A percentile compares a stretch with the other conserved stretches of the same genome.
Evolutionary conservation across 2,329 filamentous ascomycete species (phyloP).

Genomic region (Colletotrichum eleusines): DNA sequence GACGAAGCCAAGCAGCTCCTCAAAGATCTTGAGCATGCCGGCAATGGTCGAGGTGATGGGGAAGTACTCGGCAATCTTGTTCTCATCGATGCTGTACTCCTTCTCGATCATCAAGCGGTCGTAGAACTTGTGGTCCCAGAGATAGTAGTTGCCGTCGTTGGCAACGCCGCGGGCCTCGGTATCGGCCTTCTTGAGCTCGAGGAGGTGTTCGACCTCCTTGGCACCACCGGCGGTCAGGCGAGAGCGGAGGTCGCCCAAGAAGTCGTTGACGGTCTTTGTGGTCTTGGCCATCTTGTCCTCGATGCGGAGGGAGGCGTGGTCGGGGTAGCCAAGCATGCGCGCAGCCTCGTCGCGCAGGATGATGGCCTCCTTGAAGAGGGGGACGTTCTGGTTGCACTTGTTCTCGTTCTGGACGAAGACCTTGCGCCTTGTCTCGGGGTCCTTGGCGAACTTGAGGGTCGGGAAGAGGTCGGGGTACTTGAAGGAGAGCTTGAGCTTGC

Average conservation of each 20-base stretch:
- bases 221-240: conserved; percentile 76
- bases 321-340: conserved; percentile 66
- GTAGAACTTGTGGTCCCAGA: conserved; percentile 87
- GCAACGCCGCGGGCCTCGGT: conserved; percentile 68
- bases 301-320: conserved; percentile 67
- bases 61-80: conserved; percentile 86
- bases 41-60: conserved; percentile 79
- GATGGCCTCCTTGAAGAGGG: conserved; percentile 66
- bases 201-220: conserved; percentile 78
- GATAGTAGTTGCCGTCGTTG: conserved; percentile 79
- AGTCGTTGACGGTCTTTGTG: conserved; percentile 66
- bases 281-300: conserved; percentile 72
- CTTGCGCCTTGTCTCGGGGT: conserved; percentile 75
- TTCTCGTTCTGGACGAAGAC: conserved; percentile 83
- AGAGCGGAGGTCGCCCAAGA: conserved; percentile 74
- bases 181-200: conserved; percentile 80
- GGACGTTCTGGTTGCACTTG: conserved; percentile 75
- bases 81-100: conserved; percentile 83
- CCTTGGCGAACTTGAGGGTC: conserved; percentile 80
- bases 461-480: conserved; percentile 88
- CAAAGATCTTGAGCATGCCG: conserved; percentile 86
- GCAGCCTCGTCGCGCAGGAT: conserved; percentile 68
- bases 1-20: conserved; percentile 82
- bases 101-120: conserved; percentile 84
- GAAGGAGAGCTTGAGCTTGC: conserved; percentile 81